Base-by-base conservation (phyloP, 2,329 filamentous ascomycete genomes). In the Ophiobolus disseminans region DNA sequence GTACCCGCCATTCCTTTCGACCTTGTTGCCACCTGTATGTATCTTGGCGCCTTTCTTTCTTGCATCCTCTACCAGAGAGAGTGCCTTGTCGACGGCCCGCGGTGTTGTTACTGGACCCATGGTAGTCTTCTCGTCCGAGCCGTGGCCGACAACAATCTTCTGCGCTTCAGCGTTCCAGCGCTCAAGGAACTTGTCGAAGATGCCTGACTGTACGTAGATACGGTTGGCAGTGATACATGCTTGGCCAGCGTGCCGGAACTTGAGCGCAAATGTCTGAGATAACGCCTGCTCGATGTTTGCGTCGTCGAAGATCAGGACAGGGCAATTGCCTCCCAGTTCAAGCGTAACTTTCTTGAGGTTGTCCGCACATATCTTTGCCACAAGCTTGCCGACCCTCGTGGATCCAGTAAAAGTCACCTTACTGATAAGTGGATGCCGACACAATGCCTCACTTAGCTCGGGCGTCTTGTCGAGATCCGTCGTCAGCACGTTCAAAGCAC, bases 181-280 rank as follows among this genome's bases (percentile, higher is more conserved):
- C 1, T 80, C 72, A 4, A 85, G 75, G 58, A 88, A 87, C 26
- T 76, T 75, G 28, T 86, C 82, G 67, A 86, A 85, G 7, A 90
- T 79, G 10, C 79, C 80, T 2, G 75, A 76, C 65, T 88, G 85
- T 2, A 88, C 82, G 63, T 85, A 87, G 21, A 88, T 80, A 0
- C 85, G 77, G 63, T 87, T 87, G 6, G 84, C 84, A 0, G 84
- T 83, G 52, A 87, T 82, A 58, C 85, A 87, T 3, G 83, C 83
- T 68, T 87, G 84, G 2, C 84, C 84, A 2, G 84, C 83, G 62
- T 86, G 82, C 7, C 81, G 75, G 73, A 79, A 83, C 62, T 83
- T 82, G 14, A 83, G 68, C 0, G 75, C 64, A 58, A 79, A 78
- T 64, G 68, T 77, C 72, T 56, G 78, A 6, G 50, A 51, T 47